Conservation (phyloP, 73 alveolate genomes). For the Tetrahymena borealis region DNA sequence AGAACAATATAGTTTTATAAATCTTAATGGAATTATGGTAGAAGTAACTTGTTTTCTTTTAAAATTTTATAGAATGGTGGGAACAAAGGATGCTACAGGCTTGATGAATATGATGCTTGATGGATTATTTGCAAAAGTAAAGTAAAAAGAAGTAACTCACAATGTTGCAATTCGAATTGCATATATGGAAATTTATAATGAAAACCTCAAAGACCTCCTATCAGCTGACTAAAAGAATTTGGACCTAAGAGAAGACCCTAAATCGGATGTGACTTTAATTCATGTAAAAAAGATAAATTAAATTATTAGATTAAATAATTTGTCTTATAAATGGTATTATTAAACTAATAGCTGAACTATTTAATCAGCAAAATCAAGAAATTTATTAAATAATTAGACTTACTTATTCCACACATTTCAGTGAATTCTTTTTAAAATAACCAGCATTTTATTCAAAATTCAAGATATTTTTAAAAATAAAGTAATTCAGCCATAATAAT, state of each 20-base stretch:
- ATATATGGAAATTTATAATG: conserved; percentile 92
- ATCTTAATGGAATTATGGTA: too few relatives aligned
- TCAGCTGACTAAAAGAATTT: conserved; percentile 61
- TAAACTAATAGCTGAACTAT: too few relatives aligned
- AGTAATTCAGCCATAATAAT: too few relatives aligned
- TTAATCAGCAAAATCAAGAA: too few relatives aligned
- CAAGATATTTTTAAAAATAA: too few relatives aligned
- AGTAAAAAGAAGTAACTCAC: not conserved
- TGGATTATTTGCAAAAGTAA: not conserved
- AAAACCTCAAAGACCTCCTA: conserved; percentile 79
- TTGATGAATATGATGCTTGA: not conserved
- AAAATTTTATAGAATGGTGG: not conserved
- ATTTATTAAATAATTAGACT: not conserved
- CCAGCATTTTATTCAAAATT: too few relatives aligned
- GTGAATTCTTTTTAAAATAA: not conserved
- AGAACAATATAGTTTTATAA: too few relatives aligned
- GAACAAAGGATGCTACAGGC: not conserved
- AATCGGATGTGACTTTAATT: conserved; percentile 73
- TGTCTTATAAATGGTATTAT: too few relatives aligned
- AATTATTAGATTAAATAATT: too few relatives aligned
- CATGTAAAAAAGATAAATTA: conserved; percentile 47
- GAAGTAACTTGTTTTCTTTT: too few relatives aligned
- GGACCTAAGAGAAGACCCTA: conserved; percentile 92
- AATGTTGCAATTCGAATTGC: conserved; percentile 53
- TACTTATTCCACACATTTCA: not conserved